These are phyloP conservation scores for Spatholobus suberectus DNA, from an alignment of 306 rosid species.

Conservation along the genomic window DNA sequence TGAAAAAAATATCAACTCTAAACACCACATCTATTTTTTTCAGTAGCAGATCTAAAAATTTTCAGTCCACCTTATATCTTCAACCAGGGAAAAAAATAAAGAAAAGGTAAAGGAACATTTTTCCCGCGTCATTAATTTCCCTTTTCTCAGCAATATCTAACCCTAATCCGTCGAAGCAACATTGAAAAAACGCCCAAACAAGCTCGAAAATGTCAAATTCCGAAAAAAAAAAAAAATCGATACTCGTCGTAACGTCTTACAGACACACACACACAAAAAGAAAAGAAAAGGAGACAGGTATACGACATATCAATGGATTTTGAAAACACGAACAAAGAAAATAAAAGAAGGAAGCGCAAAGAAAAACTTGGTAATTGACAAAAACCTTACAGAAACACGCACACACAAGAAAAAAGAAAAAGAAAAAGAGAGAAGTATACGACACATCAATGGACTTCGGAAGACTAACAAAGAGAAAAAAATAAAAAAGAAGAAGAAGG, in stretches of 20 bases:
- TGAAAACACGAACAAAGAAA: not conserved
- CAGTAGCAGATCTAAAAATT: constrained; percentile 42
- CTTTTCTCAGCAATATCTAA: constrained; percentile 1
- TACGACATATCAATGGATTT: not conserved
- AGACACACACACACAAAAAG: not conserved
- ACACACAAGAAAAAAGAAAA: not conserved
- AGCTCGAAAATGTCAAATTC: constrained; percentile 19
- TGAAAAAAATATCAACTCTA: not conserved
- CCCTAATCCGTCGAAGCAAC: constrained; percentile 40
- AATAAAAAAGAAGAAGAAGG: not conserved
- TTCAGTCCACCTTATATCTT: constrained; percentile 7
- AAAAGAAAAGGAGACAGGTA: not conserved
- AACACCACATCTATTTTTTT: not conserved
- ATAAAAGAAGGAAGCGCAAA: constrained; percentile 34
- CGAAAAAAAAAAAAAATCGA: not conserved
- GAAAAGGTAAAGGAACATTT: not conserved
- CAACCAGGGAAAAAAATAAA: not conserved
- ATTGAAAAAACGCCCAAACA: constrained; percentile 11
- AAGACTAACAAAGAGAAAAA: not conserved
- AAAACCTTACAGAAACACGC: not conserved
- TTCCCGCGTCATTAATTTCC: not conserved
- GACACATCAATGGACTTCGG: not conserved
- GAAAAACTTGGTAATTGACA: constrained; percentile 82
- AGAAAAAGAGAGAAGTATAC: not conserved
- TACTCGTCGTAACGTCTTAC: constrained; percentile 2